Base-by-base conservation (phyloP, 805 yeast genomes). In the Cyberlindnera amylophila region DNA sequence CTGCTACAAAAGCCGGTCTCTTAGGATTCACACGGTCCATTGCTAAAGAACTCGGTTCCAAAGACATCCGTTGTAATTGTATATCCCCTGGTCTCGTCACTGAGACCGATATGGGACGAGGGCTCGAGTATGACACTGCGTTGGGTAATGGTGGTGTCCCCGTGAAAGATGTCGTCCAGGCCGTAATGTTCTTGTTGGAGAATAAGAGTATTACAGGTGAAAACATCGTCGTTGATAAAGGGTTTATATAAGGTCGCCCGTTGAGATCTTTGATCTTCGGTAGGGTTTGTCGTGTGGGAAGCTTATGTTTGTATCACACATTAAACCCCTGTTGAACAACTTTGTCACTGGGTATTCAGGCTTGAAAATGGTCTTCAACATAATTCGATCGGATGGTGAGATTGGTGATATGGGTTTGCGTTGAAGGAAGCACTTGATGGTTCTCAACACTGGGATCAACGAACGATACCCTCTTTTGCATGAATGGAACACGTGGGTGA, bases 1-100 rank as follows among this genome's bases (percentile, higher is more conserved):
- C 82, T 0, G 85, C 89, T 0, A 67, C 83, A 40, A 87, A 87
- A 55, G 80, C 82, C 0, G 96, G 88, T 0, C 54, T 87, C 3
- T 62, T 74, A 36, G 82, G 82, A 3, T 78, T 86, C 51, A 74
- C 88, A 0, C 62, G 67, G 34, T 59, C 81, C 0, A 57, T 85
- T 27, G 83, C 90, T 0, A 51, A 59, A 1, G 96, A 87, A 50
- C 55, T 83, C 45, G 72, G 71, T 12, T 61, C 77, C 0, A 59
- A 64, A 28, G 67, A 68, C 9, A 70, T 87, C 3, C 61, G 86
- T 30, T 82, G 82, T 33, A 85, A 85, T 58, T 67, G 82, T 1
- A 59, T 88, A 1, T 59, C 80, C 15, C 93, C 95, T 0, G 91
- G 91, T 0, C 63, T 85, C 24, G 69, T 81, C 1, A 64, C 62